Conservation (phyloP, 2,329 filamentous ascomycete species). For the Colletotrichum sp. region DNA sequence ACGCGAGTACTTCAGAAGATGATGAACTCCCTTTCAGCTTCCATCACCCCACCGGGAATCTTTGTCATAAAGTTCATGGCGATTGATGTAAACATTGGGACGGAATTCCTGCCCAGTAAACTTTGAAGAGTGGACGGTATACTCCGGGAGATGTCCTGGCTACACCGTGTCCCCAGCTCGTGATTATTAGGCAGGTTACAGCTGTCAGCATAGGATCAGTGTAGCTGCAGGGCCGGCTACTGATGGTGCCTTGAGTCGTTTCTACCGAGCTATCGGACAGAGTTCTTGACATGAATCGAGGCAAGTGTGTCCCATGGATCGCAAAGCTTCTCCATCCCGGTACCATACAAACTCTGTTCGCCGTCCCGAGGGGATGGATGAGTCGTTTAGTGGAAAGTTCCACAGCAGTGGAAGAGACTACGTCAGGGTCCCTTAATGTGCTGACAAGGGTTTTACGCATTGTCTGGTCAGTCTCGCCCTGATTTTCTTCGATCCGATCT, state of each 20-base stretch:
- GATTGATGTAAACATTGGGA: not conserved
- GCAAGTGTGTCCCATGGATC: not conserved
- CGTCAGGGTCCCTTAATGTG: not conserved
- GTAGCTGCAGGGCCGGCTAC: not conserved
- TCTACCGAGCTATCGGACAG: not conserved
- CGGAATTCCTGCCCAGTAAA: not conserved
- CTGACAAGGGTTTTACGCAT: not conserved
- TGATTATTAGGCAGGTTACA: rapidly evolving
- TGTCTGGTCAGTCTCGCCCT: not conserved
- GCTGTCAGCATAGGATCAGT: not conserved
- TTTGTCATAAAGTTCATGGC: not conserved
- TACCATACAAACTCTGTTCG: not conserved
- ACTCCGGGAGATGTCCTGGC: not conserved
- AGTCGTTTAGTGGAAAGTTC: not conserved
- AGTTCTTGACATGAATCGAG: not conserved
- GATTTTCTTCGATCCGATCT: not conserved
- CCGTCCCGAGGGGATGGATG: not conserved
- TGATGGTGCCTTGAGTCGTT: not conserved
- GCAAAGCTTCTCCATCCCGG: not conserved
- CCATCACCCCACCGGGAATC: not conserved
- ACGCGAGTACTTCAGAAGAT: not conserved
- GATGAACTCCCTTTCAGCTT: not conserved
- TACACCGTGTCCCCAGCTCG: not conserved
- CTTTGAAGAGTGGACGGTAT: not conserved
- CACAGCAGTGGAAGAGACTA: not conserved